phyloP scores from a whole-genome alignment of 768 basidiomycete genomes.

The Rubroboletus pulcherrimus region DNA sequence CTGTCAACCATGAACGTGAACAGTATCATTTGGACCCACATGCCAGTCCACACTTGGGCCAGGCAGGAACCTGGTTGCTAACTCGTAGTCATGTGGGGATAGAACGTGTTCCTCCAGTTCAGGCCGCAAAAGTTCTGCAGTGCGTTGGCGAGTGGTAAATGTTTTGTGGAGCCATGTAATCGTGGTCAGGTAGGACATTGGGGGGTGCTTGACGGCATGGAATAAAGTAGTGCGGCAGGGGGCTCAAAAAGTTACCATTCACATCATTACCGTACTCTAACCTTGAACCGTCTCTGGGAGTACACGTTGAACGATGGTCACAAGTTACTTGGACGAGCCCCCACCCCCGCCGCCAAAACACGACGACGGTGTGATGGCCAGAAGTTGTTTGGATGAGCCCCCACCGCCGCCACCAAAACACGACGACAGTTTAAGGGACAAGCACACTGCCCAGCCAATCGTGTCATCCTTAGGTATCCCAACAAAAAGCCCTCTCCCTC shows the following conservation, averaged over 20 bases:
- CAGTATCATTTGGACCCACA: constrained; percentile 18
- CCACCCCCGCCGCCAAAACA: constrained; percentile 24
- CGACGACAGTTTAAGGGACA: not conserved
- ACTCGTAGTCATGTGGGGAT: constrained; percentile 50
- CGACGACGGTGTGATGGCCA: not conserved
- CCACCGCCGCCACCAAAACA: constrained; percentile 23
- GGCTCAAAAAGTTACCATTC: not conserved
- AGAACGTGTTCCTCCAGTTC: constrained; percentile 29
- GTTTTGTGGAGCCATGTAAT: constrained; percentile 40
- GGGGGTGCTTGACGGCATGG: not conserved
- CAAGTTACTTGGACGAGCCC: not conserved
- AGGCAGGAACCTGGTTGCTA: constrained; percentile 52
- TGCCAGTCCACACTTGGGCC: constrained; percentile 43
- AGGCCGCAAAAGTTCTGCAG: constrained; percentile 29
- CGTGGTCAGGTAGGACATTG: constrained; percentile 27
- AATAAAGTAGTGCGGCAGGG: not conserved
- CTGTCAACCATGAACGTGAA: constrained; percentile 3
- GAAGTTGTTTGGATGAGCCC: not conserved
- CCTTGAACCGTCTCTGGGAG: not conserved
- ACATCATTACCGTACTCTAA: not conserved
- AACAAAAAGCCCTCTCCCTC: not conserved
- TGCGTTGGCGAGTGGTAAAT: constrained; percentile 40
- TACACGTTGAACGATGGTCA: constrained; percentile 2
- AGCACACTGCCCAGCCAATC: not conserved
- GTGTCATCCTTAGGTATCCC: constrained; percentile 26